Evolutionary conservation across 148 eudicot genomes (phyloP), one percentile per base, ranked within the genome.

Genomic region (Nepenthes gracilis): DNA sequence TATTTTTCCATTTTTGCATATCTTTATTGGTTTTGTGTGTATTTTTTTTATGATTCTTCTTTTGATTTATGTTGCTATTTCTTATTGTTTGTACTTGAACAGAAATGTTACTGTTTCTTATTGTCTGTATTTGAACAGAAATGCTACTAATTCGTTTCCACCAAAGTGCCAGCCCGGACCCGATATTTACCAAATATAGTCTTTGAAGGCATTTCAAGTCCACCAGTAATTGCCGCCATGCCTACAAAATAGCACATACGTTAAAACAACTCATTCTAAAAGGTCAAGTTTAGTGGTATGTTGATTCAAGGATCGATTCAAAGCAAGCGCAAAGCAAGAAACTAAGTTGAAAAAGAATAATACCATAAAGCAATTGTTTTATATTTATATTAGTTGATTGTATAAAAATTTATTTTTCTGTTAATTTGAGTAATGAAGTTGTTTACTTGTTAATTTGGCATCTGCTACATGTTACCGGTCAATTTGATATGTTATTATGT

Each of bases 131-230:
- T 54, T n/a, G 43, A 45, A 12, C 34, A 32, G 32, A 49, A n/a
- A 43, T 50, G 54, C 4, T 8, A 1, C 45, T 4, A 40, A 3
- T 40, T 8, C 6, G 75, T 88, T 7, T 85, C 94, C 5, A 78
- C 94, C 10, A 67, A 80, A 57, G 88, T 84, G 71, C 67, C 64
- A n/a, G 67, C 82, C n/a, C 72, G 81, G 47, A 92, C 96, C 56
- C 86, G 69, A 35, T 92, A 23, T 83, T 36, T 96, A 85, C 67
- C 86, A 78, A 58, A 73, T 85, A 9, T 72, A 73, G 55, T 93
- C 96, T 52, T 80, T 96, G 1, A 79, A 70, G 63, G 85, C 77
- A 0, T 84, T 91, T 6, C 83, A 73, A 65, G 86, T 91, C 57
- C 80, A 83, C 58, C 47, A 80, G 35, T 80, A 47, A 12, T 11